Conservation (phyloP, 208 protist genomes). For the Trichomonas gallinae region DNA sequence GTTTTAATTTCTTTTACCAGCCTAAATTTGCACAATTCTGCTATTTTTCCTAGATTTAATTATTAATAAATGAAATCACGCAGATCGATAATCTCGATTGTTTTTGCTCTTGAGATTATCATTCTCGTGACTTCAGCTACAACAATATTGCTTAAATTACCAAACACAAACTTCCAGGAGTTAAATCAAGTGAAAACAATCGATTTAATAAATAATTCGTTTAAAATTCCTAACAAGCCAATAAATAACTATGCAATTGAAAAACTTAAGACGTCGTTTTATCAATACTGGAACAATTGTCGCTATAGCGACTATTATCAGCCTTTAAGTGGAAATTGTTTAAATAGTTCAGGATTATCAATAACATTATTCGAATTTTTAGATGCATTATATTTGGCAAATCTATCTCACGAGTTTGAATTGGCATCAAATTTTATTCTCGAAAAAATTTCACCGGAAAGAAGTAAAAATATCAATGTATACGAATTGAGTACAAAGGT, state of each 20-base stretch:
- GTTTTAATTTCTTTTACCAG: too few relatives aligned
- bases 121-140: too few relatives aligned
- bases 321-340: not conserved
- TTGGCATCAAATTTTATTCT: not conserved
- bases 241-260: not conserved
- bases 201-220: not conserved
- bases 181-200: too few relatives aligned
- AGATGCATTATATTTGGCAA: not conserved
- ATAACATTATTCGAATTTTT: not conserved
- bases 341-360: slow-evolving; percentile 10
- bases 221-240: not conserved
- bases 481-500: not conserved
- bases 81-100: too few relatives aligned
- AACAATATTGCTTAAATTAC: too few relatives aligned
- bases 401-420: not conserved
- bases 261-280: not conserved
- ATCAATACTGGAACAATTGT: not conserved
- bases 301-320: not conserved
- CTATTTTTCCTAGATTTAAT: too few relatives aligned
- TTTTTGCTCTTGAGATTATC: too few relatives aligned
- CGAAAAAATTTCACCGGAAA: not conserved
- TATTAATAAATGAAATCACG: too few relatives aligned
- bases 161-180: too few relatives aligned
- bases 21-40: too few relatives aligned
- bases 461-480: not conserved